Conservation (phyloP, 164 flowering plant genomes). For the Umbellularia californica region DNA sequence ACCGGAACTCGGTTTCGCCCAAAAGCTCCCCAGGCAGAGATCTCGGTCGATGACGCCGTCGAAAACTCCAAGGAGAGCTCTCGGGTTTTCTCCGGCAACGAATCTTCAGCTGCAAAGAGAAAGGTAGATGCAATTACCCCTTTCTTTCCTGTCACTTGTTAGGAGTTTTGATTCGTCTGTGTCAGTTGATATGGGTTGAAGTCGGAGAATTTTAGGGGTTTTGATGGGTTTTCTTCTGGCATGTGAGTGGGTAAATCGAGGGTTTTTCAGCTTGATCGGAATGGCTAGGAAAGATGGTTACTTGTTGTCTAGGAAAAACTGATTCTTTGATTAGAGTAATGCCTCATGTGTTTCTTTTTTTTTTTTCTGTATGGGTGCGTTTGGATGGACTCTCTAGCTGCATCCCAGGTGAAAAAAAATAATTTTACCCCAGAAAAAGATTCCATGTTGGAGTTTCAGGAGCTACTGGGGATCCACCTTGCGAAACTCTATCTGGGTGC, state of each 20-base stretch:
- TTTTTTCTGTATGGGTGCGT: too few relatives aligned
- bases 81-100: slow-evolving; percentile 11
- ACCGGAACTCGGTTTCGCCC: slow-evolving; percentile 56
- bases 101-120: slow-evolving; percentile 4
- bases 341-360: too few relatives aligned
- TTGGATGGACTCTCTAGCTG: too few relatives aligned
- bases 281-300: background rate
- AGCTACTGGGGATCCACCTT: background rate
- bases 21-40: slow-evolving; percentile 32
- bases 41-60: slow-evolving; percentile 14
- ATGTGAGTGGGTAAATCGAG: background rate
- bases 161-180: background rate
- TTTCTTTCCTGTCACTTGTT: background rate
- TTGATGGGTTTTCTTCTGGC: background rate
- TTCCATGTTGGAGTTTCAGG: background rate
- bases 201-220: background rate
- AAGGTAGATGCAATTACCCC: slow-evolving; percentile 20
- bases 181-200: background rate
- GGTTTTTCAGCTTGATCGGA: too few relatives aligned
- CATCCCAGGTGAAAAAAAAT: too few relatives aligned
- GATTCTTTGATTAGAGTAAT: background rate
- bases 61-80: slow-evolving; percentile 26
- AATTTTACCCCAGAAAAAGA: background rate
- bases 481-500: background rate
- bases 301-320: background rate